Evolutionary conservation across 169 alveolate genomes (phyloP), one percentile per base, ranked within the genome.

Genomic region (Cryptosporidium parvum): DNA sequence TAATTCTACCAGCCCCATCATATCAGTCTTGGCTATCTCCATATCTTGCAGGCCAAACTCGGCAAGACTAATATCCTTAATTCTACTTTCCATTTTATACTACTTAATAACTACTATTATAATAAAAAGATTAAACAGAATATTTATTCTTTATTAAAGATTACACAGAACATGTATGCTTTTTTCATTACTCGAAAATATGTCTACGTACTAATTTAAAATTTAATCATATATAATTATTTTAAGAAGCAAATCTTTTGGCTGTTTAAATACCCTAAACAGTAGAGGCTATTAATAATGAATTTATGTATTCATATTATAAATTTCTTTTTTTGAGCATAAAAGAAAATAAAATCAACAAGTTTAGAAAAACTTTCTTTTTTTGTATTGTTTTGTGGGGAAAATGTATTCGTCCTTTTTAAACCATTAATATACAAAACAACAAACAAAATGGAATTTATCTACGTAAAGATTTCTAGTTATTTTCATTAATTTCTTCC

Each of bases 1-100:
- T 70, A 96, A 92, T 16, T 97, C 93, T 97, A 97, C 96, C 70
- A 98, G 94, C 14, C 99, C 99, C 31, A 99, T 99, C 98, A 98
- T 97, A 93, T 98, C 99, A 33, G 94, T 96, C 93, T 97, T 98
- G 18, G 99, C 98, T 53, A 97, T 72, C 45, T 93, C 91, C 92
- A 97, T 95, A 93, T 97, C 99, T 92, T 95, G 92, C 92, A 98
- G 94, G 75, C 99, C 99, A 93, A 94, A 97, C 33, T 95, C 99
- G 44, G 98, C 98, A 52, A 96, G 91, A 33, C 93, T 80, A 73
- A 96, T 91, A 93, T 97, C 99, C 71, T 92, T 93, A 61, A 97
- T 96, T 91, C 94, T 94, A 65, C 89, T 80, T 26, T 68, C 62
- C 68, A 80, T 80, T 56, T 21, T 56, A 23, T 4, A 56, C 9